Conservation (phyloP, 768 basidiomycete genomes). For the Lactarius pseudohatsudake region DNA sequence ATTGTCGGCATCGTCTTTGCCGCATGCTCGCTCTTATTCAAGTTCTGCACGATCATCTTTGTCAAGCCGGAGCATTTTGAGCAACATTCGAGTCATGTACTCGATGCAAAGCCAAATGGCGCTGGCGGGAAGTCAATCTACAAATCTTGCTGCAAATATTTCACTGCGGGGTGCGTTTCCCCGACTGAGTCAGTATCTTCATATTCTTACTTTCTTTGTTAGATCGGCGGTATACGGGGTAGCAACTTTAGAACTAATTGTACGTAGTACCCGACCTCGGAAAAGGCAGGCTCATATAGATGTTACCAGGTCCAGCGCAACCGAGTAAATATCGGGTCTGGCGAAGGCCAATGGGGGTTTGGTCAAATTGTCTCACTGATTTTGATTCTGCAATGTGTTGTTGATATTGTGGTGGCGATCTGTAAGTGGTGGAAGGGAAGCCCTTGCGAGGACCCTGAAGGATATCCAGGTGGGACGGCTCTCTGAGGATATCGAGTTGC, state of each 20-base stretch:
- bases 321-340: constrained; percentile 1
- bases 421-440: background rate
- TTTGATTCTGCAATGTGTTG: constrained; percentile 3
- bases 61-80: background rate
- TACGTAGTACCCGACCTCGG: background rate
- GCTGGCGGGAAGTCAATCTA: too few species aligned
- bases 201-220: background rate
- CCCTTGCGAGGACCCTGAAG: background rate
- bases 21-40: constrained; percentile 7
- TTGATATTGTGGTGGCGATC: constrained; percentile 4
- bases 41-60: constrained; percentile 5
- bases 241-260: constrained; percentile 14
- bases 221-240: constrained; percentile 16
- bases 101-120: background rate
- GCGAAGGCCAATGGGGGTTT: constrained; percentile 16
- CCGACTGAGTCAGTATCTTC: background rate
- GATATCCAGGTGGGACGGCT: background rate
- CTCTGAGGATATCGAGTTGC: background rate
- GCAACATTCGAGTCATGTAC: background rate
- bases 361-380: constrained; percentile 16
- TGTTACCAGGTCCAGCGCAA: constrained; percentile 15
- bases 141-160: background rate
- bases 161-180: background rate
- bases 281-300: background rate
- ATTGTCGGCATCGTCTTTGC: constrained; percentile 7